Evolutionary conservation across 805 yeast species (phyloP).

Genomic region (Spathaspora girioi): DNA sequence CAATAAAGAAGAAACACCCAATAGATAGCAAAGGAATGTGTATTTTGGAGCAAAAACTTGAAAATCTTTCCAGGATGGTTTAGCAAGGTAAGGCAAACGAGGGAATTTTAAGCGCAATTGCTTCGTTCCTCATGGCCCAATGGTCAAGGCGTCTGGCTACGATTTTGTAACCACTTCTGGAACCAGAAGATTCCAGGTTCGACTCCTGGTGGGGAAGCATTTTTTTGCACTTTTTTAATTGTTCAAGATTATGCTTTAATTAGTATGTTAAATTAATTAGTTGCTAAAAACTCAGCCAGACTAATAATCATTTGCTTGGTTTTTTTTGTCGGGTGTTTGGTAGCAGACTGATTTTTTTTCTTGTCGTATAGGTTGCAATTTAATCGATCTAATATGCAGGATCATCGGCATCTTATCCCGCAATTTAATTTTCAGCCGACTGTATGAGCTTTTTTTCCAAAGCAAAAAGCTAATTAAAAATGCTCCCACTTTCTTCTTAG

Average conservation of each 20-base stretch:
- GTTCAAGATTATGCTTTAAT: not conserved
- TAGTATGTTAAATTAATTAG: no score
- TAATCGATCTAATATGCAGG: not conserved
- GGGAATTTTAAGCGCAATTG: slow-evolving; percentile 11
- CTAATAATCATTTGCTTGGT: no score
- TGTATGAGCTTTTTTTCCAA: not conserved
- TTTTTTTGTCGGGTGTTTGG: not conserved
- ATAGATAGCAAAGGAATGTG: not conserved
- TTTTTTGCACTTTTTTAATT: slow-evolving; percentile 15
- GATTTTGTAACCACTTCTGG: slow-evolving; percentile 44
- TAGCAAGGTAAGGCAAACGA: not conserved
- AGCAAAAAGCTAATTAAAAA: not conserved
- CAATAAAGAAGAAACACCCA: not conserved
- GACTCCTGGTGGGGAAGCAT: slow-evolving; percentile 51
- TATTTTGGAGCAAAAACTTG: not conserved
- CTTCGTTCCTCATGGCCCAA: slow-evolving; percentile 53
- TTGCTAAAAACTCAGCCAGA: no score
- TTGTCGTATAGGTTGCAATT: not conserved
- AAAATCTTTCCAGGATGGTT: not conserved
- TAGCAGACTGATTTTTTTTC: not conserved
- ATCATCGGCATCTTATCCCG: not conserved
- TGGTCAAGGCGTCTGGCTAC: slow-evolving; percentile 53
- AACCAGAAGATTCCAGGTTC: slow-evolving; percentile 52
- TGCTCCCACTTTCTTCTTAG: not conserved
- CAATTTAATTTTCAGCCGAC: not conserved